Evolutionary conservation across 148 eudicot species (phyloP).

Genomic region (Cornus kousa): DNA sequence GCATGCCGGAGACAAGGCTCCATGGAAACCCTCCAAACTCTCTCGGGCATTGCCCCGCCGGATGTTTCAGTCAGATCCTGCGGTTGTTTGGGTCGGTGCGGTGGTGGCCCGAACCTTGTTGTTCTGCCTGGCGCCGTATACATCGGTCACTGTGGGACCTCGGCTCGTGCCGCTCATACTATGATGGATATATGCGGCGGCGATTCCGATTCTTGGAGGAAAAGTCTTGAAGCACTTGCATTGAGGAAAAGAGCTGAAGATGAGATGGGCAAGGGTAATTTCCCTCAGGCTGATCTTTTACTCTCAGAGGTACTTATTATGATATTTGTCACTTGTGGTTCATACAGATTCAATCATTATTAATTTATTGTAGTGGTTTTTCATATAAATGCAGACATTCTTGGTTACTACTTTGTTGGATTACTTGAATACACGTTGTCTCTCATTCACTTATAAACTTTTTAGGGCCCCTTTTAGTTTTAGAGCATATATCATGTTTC

Average conservation of each 20-base stretch:
- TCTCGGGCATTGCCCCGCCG: constrained; percentile 66
- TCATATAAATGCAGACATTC: neutral
- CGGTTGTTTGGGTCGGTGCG: constrained; percentile 77
- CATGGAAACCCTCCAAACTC: constrained; percentile 38
- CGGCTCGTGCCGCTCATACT: constrained; percentile 41
- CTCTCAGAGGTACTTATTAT: constrained; percentile 49
- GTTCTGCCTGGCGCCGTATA: constrained; percentile 45
- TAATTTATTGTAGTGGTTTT: neutral
- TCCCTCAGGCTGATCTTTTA: constrained; percentile 41
- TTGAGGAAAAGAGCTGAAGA: constrained; percentile 70
- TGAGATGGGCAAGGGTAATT: constrained; percentile 36
- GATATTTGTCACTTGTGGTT: neutral
- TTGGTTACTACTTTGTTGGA: too few relatives aligned
- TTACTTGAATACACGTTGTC: too few relatives aligned
- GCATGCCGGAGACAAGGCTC: constrained; percentile 72
- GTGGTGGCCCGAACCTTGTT: constrained; percentile 75
- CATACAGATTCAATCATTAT: neutral
- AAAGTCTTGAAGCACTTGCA: constrained; percentile 69
- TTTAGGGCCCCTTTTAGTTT: too few relatives aligned
- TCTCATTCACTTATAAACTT: too few relatives aligned
- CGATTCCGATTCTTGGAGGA: constrained; percentile 22
- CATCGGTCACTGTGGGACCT: constrained; percentile 62
- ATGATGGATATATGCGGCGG: constrained; percentile 37
- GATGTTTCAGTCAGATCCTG: constrained; percentile 51
- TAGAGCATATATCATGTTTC: too few relatives aligned